A percentile compares a stretch with the other conserved stretches of the same genome.
Conservation (phyloP, 805 yeast genomes). For the Saturnispora sekii region DNA sequence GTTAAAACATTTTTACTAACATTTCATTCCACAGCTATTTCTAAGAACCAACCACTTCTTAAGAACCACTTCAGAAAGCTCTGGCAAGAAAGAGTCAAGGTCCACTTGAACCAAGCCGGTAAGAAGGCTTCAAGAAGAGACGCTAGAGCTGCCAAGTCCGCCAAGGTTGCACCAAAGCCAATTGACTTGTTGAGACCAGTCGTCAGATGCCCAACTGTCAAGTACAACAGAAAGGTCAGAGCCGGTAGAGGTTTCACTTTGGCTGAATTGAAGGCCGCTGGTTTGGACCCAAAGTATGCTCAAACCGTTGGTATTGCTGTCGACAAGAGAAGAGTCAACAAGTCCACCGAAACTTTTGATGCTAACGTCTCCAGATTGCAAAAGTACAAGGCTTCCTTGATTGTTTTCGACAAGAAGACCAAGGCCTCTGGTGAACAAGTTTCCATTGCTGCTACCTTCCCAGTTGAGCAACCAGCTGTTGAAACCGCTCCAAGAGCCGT, state of each 20-base stretch:
- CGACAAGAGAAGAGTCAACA: constrained; percentile 99
- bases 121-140: constrained; percentile 96
- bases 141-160: constrained; percentile 90
- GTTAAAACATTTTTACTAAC: constrained; percentile 14
- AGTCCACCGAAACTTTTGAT: constrained; percentile 90
- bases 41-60: constrained; percentile 97
- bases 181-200: constrained; percentile 93
- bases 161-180: constrained; percentile 95
- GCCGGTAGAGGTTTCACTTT: constrained; percentile 99
- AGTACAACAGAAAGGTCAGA: constrained; percentile 99
- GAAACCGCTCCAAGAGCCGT: constrained; percentile 87
- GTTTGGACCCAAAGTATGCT: constrained; percentile 88
- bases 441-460: constrained; percentile 71
- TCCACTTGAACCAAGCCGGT: constrained; percentile 99
- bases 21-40: constrained; percentile 60
- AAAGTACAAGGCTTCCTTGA: constrained; percentile 93
- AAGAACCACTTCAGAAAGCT: constrained; percentile 99
- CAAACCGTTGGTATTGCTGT: constrained; percentile 98
- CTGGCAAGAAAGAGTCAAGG: constrained; percentile 99
- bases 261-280: constrained; percentile 97
- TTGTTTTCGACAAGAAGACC: constrained; percentile 87
- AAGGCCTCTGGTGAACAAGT: constrained; percentile 75
- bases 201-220: constrained; percentile 97
- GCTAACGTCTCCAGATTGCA: constrained; percentile 91
- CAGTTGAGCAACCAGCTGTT: constrained; percentile 69